These are phyloP conservation scores for Blepharisma japonicum DNA, from an alignment of 73 alveolate species.

Conservation along the genomic window DNA sequence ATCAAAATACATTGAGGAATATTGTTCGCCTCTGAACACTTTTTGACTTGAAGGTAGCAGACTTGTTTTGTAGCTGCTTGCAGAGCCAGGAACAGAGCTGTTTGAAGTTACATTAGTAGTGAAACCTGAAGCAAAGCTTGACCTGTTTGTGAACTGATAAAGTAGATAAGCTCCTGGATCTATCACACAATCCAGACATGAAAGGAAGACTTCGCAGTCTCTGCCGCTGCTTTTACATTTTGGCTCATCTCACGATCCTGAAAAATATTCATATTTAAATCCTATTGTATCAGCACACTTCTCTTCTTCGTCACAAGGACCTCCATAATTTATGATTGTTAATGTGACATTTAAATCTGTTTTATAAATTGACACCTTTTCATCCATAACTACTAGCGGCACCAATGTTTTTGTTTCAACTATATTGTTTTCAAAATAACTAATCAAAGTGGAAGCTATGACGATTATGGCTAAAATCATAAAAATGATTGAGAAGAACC, in stretches of 20 bases:
- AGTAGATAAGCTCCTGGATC: neutral
- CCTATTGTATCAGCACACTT: neutral
- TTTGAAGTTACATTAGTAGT: neutral
- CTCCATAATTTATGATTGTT: slow-evolving; percentile 19
- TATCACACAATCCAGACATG: neutral
- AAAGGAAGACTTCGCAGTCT: neutral
- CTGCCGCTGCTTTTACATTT: neutral
- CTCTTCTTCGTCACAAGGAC: neutral
- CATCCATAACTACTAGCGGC: neutral
- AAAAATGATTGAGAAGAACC: slow-evolving; percentile 1
- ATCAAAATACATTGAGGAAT: too few relatives aligned
- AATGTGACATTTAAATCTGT: neutral
- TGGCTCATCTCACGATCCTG: neutral
- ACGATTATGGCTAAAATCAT: neutral
- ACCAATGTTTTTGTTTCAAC: slow-evolving; percentile 1
- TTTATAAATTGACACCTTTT: neutral
- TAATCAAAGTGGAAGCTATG: neutral
- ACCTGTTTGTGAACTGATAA: neutral
- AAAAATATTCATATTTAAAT: neutral
- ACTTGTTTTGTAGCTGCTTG: neutral
- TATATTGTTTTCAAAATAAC: neutral
- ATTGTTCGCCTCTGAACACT: too few relatives aligned
- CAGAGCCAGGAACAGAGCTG: slow-evolving; percentile 9
- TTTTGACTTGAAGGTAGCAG: too few relatives aligned
- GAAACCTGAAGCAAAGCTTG: slow-evolving; percentile 8